Evolutionary conservation across 1,284 basidiomycete genomes (phyloP).

Genomic region (Malassezia equina): DNA sequence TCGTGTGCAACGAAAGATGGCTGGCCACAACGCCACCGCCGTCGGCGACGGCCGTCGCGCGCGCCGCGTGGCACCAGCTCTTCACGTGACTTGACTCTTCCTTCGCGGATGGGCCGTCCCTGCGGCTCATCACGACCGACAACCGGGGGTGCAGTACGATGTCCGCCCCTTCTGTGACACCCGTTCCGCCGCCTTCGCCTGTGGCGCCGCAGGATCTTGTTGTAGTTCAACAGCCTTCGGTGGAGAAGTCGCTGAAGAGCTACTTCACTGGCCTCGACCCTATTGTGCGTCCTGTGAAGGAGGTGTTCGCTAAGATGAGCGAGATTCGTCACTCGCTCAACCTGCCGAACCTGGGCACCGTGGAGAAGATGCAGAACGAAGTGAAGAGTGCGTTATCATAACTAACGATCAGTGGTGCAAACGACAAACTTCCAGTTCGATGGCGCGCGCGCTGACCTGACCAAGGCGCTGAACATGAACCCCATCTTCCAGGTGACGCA

Average conservation of each 20-base stretch:
- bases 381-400: slow-evolving; percentile 53
- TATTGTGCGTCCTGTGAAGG: slow-evolving; percentile 28
- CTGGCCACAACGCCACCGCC: neutral
- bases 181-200: neutral
- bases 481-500: slow-evolving; percentile 98
- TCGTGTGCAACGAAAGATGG: neutral
- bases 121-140: slow-evolving; percentile 3
- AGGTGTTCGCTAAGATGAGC: slow-evolving; percentile 19
- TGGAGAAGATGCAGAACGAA: slow-evolving; percentile 40
- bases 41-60: neutral
- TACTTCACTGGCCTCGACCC: slow-evolving; percentile 25
- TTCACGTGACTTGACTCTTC: slow-evolving; percentile 12
- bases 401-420: slow-evolving; percentile 61
- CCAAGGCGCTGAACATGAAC: slow-evolving; percentile 82
- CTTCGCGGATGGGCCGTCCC: slow-evolving; percentile 2
- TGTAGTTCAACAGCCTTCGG: slow-evolving; percentile 2
- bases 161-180: neutral
- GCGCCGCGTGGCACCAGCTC: neutral
- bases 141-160: slow-evolving; percentile 1
- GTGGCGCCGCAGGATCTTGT: slow-evolving; percentile 4
- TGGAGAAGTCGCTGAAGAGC: slow-evolving; percentile 5
- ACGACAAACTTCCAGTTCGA: slow-evolving; percentile 93
- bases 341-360: slow-evolving; percentile 42
- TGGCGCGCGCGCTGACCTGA: slow-evolving; percentile 87
- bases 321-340: slow-evolving; percentile 32